phyloP scores from a whole-genome alignment of 805 yeast genomes.

The Candida coquimbonensis region DNA sequence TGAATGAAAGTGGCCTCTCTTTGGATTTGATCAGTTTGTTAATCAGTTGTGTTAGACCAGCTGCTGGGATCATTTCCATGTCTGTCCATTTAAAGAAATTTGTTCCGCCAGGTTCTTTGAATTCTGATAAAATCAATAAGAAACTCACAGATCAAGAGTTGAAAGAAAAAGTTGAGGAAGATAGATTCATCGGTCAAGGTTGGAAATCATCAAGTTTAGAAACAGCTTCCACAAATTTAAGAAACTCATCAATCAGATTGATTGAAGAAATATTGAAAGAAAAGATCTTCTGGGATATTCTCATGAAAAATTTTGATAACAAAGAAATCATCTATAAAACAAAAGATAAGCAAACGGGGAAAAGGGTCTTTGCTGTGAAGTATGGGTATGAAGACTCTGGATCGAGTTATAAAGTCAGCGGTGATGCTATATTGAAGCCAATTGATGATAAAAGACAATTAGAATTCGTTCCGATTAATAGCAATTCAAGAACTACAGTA shows the following conservation, averaged over 20 bases:
- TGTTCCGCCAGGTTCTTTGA: constrained; percentile 70
- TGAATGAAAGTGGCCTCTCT: constrained; percentile 84
- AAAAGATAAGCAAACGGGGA: constrained; percentile 46
- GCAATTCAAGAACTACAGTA: constrained; percentile 10
- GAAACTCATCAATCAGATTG: constrained; percentile 44
- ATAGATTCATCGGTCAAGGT: constrained; percentile 38
- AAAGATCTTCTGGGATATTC: constrained; percentile 56
- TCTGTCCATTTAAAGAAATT: constrained; percentile 73
- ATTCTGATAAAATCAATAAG: constrained; percentile 30
- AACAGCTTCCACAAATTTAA: constrained; percentile 45
- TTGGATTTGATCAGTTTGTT: constrained; percentile 82
- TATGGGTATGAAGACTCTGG: constrained; percentile 94
- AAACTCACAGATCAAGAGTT: constrained; percentile 17
- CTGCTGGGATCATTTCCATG: constrained; percentile 81
- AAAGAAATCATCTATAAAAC: constrained; percentile 66
- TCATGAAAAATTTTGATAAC: constrained; percentile 20
- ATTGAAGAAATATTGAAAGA: constrained; percentile 54
- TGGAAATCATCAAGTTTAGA: constrained; percentile 77
- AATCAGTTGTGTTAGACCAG: constrained; percentile 74
- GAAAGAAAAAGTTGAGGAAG: constrained; percentile 16
- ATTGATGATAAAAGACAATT: constrained; percentile 33
- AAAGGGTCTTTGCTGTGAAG: constrained; percentile 63
- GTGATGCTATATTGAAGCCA: constrained; percentile 65
- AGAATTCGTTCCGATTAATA: constrained; percentile 31
- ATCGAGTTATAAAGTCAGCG: constrained; percentile 56